phyloP scores from a whole-genome alignment of 2,329 filamentous ascomycete species.

The Sporothrix curviconia region DNA sequence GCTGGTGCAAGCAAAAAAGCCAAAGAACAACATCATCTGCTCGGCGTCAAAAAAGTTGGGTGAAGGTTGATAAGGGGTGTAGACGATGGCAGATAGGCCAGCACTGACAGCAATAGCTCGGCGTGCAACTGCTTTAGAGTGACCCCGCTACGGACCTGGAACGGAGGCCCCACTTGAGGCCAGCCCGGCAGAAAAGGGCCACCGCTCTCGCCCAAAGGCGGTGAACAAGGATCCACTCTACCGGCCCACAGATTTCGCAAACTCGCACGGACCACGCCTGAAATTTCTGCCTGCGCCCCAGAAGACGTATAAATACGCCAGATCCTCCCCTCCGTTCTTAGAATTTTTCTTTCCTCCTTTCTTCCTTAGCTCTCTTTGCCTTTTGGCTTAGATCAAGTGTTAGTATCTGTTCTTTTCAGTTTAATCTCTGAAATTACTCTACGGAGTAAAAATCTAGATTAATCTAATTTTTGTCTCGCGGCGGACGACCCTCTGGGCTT shows the following conservation, averaged over 20 bases:
- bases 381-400: slow-evolving; percentile 83
- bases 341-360: slow-evolving; percentile 39
- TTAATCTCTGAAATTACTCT: slow-evolving; percentile 86
- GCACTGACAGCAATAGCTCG: no score
- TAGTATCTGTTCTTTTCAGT: slow-evolving; percentile 97
- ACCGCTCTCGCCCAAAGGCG: slow-evolving; percentile 3
- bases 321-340: slow-evolving; percentile 11
- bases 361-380: slow-evolving; percentile 49
- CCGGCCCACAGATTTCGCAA: neutral
- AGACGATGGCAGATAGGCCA: no score
- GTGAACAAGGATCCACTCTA: neutral
- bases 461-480: slow-evolving; percentile 68
- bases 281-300: slow-evolving; percentile 22
- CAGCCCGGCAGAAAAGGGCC: neutral
- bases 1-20: no score
- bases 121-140: no score
- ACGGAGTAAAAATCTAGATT: slow-evolving; percentile 70
- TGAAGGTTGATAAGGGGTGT: no score
- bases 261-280: slow-evolving; percentile 16
- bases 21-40: no score
- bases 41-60: no score
- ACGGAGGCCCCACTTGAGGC: no score
- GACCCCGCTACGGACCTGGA: no score
- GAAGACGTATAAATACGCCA: slow-evolving; percentile 13
- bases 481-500: slow-evolving; percentile 60